Conservation (phyloP, 208 protist species). For the Vickermania spadyakhi region DNA sequence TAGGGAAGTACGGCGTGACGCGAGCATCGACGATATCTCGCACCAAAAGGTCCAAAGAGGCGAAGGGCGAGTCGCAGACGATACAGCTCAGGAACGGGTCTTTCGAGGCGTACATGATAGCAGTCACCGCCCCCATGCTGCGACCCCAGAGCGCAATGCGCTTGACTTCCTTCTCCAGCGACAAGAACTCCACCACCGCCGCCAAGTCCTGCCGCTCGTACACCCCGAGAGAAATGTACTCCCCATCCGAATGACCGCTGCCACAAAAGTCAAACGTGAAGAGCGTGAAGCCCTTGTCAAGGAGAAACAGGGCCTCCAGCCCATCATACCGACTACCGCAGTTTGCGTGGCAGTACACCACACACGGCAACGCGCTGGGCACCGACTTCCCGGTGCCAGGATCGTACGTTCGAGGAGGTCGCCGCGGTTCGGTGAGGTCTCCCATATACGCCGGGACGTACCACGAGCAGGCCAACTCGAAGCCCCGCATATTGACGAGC, state of each 20-base stretch:
- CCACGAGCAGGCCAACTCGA: conserved; percentile 75
- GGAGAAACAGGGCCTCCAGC: conserved; percentile 69
- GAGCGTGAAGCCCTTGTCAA: conserved; percentile 82
- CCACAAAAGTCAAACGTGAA: conserved; percentile 92
- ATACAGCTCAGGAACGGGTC: conserved; percentile 87
- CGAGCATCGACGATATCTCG: conserved; percentile 65
- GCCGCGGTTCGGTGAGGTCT: not conserved
- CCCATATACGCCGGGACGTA: conserved; percentile 30
- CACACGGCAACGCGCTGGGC: conserved; percentile 44
- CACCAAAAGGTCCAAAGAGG: conserved; percentile 68
- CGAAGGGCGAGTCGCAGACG: conserved; percentile 92
- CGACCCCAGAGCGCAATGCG: conserved; percentile 87
- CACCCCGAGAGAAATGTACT: conserved; percentile 93
- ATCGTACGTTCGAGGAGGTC: not conserved
- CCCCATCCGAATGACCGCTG: conserved; percentile 87
- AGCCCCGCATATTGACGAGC: conserved; percentile 74
- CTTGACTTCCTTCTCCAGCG: conserved; percentile 46
- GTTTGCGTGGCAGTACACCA: conserved; percentile 91
- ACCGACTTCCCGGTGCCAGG: conserved; percentile 1
- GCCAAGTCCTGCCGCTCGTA: conserved; percentile 93
- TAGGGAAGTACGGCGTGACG: conserved; percentile 55
- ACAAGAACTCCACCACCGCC: conserved; percentile 80
- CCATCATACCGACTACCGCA: conserved; percentile 74
- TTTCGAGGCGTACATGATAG: conserved; percentile 91
- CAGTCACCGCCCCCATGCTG: conserved; percentile 93